Conservation (phyloP, 2,329 filamentous ascomycete genomes). For the Remersonia thermophila region DNA sequence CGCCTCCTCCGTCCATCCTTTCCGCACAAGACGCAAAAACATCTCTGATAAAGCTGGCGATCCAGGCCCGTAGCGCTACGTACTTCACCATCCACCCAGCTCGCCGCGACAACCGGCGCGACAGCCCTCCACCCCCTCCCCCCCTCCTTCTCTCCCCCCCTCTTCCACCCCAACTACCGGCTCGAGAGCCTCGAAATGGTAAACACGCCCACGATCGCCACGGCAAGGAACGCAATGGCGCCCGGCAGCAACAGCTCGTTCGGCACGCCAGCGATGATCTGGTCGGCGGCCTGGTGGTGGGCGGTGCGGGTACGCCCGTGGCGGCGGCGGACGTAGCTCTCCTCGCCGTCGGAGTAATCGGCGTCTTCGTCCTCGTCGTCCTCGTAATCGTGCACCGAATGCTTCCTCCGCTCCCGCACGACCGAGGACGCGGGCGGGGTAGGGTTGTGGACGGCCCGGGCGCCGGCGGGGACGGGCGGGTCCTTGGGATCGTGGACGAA, state of each 20-base stretch:
- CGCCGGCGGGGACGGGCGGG: constrained; percentile 55
- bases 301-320: constrained; percentile 22
- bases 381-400: constrained; percentile 25
- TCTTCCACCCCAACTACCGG: constrained; percentile 25
- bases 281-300: constrained; percentile 33
- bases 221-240: constrained; percentile 87
- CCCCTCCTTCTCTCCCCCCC: no score
- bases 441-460: constrained; percentile 19
- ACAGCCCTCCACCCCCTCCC: no score
- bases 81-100: no score
- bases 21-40: no score
- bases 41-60: no score
- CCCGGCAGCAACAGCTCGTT: constrained; percentile 90
- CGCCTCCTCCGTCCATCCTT: no score
- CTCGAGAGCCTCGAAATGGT: constrained; percentile 60
- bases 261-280: constrained; percentile 80
- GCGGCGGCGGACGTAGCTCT: constrained; percentile 38
- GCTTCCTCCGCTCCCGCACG: constrained; percentile 38
- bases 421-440: constrained; percentile 39
- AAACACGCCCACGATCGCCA: constrained; percentile 90
- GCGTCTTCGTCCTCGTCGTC: constrained; percentile 36
- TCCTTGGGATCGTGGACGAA: constrained; percentile 91
- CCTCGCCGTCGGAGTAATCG: constrained; percentile 27
- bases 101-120: no score
- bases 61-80: no score